Evolutionary conservation across 306 rosid genomes (phyloP).

Genomic region (Spatholobus suberectus): DNA sequence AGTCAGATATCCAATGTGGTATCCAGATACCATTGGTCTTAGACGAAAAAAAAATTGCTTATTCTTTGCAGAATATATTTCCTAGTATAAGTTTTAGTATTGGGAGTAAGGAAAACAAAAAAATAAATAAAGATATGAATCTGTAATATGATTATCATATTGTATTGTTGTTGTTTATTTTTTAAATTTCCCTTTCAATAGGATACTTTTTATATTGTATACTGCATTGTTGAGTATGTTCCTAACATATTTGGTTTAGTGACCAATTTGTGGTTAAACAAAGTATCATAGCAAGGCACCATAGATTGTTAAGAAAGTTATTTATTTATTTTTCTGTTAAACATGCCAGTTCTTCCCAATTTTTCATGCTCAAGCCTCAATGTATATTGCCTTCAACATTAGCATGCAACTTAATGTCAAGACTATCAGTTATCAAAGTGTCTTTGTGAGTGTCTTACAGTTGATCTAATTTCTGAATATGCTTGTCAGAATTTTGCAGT

Average conservation of each 20-base stretch:
- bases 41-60: background rate
- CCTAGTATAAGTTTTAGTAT: background rate
- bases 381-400: background rate
- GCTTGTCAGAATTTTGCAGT: conserved; percentile 76
- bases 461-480: conserved; percentile 28
- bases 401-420: background rate
- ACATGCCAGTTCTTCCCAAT: background rate
- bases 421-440: background rate
- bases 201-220: background rate
- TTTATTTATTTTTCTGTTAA: background rate
- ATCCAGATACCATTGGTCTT: background rate
- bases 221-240: background rate
- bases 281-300: background rate
- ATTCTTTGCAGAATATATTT: background rate
- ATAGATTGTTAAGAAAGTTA: background rate
- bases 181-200: background rate
- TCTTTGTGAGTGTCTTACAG: conserved; percentile 23
- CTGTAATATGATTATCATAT: background rate
- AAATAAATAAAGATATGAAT: too few species aligned
- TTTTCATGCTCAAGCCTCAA: conserved; percentile 18
- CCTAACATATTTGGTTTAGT: background rate
- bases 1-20: background rate
- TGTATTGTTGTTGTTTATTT: background rate
- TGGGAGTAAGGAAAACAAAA: background rate
- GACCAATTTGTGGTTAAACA: background rate